A percentile compares a stretch with the other conserved stretches of the same genome.
phyloP scores from a whole-genome alignment of 805 yeast genomes.

The Metschnikowia baotianmanensis region DNA sequence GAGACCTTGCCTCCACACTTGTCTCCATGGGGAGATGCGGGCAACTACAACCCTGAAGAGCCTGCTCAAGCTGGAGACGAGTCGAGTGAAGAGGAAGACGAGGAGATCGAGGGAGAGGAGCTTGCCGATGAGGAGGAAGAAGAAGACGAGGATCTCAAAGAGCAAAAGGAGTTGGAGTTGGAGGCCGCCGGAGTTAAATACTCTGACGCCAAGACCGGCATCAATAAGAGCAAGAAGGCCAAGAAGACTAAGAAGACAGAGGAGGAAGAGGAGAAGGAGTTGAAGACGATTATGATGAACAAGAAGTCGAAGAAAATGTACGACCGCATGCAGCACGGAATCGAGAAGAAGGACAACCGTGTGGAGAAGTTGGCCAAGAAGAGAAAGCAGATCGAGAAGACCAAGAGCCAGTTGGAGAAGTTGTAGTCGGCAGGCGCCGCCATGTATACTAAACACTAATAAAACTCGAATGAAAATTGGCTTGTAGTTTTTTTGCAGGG shows the following conservation, averaged over 20 bases:
- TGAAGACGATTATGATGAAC: constrained; percentile 96
- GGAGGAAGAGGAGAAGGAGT: constrained; percentile 71
- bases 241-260: constrained; percentile 31
- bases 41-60: constrained; percentile 81
- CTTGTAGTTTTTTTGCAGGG: no score
- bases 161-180: constrained; percentile 81
- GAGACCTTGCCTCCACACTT: constrained; percentile 94
- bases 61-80: constrained; percentile 40
- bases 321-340: constrained; percentile 92
- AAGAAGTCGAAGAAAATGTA: constrained; percentile 93
- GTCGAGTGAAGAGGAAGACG: constrained; percentile 46
- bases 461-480: no score
- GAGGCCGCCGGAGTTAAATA: constrained; percentile 78
- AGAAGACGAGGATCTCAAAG: constrained; percentile 63
- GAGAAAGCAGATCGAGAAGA: constrained; percentile 67
- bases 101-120: constrained; percentile 49
- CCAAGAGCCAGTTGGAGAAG: constrained; percentile 41
- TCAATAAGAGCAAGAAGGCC: constrained; percentile 16
- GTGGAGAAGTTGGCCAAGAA: constrained; percentile 65
- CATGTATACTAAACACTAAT: constrained; percentile 3
- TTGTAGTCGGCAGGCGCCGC: constrained; percentile 1
- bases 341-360: constrained; percentile 76
- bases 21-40: constrained; percentile 98
- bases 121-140: constrained; percentile 44
- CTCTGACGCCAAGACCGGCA: constrained; percentile 48